These are phyloP conservation scores for Tolypocladium ovalisporum DNA, from an alignment of 2,329 filamentous ascomycete genomes.

Conservation along the genomic window DNA sequence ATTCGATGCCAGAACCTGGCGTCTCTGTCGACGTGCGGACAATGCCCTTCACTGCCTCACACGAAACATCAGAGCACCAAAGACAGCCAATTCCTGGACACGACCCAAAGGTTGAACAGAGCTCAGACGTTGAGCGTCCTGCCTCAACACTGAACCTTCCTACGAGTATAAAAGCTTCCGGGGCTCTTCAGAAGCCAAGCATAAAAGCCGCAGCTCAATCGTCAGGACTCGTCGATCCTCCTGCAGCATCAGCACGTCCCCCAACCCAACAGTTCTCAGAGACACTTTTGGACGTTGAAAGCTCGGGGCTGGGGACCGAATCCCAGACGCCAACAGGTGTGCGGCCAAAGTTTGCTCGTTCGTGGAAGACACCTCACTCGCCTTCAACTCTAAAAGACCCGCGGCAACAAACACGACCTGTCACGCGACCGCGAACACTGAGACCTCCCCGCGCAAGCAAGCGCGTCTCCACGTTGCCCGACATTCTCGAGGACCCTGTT, in stretches of 20 bases:
- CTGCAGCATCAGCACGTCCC: background rate
- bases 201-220: background rate
- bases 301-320: background rate
- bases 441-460: conserved; percentile 43
- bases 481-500: conserved; percentile 51
- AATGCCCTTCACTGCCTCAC: background rate
- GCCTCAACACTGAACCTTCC: background rate
- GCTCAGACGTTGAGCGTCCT: background rate
- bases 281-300: background rate
- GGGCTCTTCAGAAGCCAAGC: background rate
- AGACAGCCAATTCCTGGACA: background rate
- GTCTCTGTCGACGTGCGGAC: background rate
- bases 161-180: background rate
- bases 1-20: background rate
- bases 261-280: background rate
- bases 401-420: conserved; percentile 10
- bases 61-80: background rate
- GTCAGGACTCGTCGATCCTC: background rate
- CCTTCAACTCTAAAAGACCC: background rate
- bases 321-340: too few relatives aligned
- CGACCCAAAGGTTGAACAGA: background rate
- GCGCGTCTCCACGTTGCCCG: conserved; percentile 48
- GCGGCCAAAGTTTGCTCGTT: background rate
- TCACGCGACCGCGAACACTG: conserved; percentile 35
- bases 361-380: background rate